These are phyloP conservation scores for Phytopythium montanum DNA, from an alignment of 352 stramenopile species.

Conservation along the genomic window DNA sequence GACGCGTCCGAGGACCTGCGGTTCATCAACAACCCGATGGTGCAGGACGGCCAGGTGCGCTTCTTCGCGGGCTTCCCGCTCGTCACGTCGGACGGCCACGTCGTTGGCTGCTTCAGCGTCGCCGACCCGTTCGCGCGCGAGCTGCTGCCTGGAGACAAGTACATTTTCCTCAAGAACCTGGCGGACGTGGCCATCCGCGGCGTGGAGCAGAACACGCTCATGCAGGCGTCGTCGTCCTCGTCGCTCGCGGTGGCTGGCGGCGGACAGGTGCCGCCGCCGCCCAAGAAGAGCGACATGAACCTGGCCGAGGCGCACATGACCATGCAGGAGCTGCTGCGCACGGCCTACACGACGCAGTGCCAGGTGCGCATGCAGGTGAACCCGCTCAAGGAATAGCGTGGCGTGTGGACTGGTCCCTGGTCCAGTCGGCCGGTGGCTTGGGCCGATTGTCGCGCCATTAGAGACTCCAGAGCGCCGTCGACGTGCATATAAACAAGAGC, in stretches of 20 bases:
- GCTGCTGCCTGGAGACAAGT: constrained; percentile 70
- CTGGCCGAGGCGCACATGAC: constrained; percentile 57
- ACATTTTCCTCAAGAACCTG: constrained; percentile 83
- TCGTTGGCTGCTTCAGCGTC: constrained; percentile 75
- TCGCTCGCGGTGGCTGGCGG: constrained; percentile 13
- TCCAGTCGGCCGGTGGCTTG: neutral
- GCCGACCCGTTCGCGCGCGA: constrained; percentile 76
- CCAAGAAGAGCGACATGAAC: constrained; percentile 51
- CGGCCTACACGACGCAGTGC: constrained; percentile 78
- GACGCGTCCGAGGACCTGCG: constrained; percentile 75
- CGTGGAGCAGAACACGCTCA: constrained; percentile 77
- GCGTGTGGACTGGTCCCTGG: too few species aligned
- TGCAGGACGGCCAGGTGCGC: constrained; percentile 66
- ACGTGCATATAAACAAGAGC: constrained; percentile 1
- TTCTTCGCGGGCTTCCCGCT: constrained; percentile 85
- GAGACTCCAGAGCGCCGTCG: neutral
- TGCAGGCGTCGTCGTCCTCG: constrained; percentile 21
- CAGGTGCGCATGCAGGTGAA: constrained; percentile 84
- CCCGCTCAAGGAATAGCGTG: constrained; percentile 29
- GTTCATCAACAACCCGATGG: constrained; percentile 77
- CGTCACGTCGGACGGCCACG: constrained; percentile 54
- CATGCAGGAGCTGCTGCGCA: constrained; percentile 84
- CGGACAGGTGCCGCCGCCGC: constrained; percentile 35
- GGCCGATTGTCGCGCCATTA: neutral
- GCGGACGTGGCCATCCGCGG: constrained; percentile 67